Percentiles rank a stretch among this genome's conserved stretches.
phyloP scores from a whole-genome alignment of 345 rosid genomes.

The Kandelia obovata region DNA sequence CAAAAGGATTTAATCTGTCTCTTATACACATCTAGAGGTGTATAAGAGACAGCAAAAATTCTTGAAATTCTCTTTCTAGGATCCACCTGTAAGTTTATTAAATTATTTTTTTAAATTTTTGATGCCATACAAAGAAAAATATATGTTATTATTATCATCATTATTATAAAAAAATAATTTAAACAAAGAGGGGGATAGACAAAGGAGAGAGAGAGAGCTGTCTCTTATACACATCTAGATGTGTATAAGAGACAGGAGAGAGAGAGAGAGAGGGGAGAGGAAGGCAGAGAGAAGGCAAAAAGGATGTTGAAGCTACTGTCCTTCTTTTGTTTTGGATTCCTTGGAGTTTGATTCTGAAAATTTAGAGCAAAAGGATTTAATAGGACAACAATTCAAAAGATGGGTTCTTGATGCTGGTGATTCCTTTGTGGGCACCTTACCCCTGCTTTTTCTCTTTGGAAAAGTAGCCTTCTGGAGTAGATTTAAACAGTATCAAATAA shows the following conservation, averaged over 20 bases:
- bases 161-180: background rate
- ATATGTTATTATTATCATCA: background rate
- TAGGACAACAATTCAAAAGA: constrained; percentile 17
- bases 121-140: background rate
- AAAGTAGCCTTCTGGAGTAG: background rate
- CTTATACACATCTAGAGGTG: too few relatives aligned
- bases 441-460: constrained; percentile 27
- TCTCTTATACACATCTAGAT: too few relatives aligned
- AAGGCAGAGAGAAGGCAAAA: background rate
- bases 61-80: too few relatives aligned
- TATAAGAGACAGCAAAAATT: too few relatives aligned
- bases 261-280: background rate
- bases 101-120: too few relatives aligned
- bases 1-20: constrained; percentile 9
- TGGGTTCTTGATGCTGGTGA: constrained; percentile 21
- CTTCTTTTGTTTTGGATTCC: background rate
- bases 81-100: too few relatives aligned
- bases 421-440: constrained; percentile 26
- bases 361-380: constrained; percentile 14
- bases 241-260: too few relatives aligned
- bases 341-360: constrained; percentile 6
- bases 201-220: too few relatives aligned
- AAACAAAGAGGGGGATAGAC: background rate
- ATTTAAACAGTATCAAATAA: too few relatives aligned
- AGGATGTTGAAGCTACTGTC: background rate